Conservation (phyloP, 2,329 filamentous ascomycete genomes). For the Akanthomyces lecanii region DNA sequence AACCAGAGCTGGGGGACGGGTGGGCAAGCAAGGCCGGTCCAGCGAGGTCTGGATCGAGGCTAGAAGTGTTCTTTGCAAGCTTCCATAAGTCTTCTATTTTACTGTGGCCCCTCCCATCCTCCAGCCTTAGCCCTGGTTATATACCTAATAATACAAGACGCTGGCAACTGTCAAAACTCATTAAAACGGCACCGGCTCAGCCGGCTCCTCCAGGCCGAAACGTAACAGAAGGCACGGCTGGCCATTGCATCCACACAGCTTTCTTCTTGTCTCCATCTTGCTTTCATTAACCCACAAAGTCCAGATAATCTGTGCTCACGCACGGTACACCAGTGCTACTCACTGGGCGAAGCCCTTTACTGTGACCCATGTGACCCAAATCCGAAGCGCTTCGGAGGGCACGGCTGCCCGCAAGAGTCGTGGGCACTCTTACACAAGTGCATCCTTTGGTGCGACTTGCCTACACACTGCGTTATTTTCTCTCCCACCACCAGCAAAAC, state of each 20-base stretch:
- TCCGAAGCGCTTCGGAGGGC: slow-evolving; percentile 9
- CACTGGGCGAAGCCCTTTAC: not conserved
- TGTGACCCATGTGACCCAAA: too few species aligned
- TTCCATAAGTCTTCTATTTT: slow-evolving; percentile 11
- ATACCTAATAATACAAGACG: too few species aligned
- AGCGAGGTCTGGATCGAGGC: slow-evolving; percentile 6
- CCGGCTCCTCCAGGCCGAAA: not conserved
- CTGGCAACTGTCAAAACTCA: not conserved
- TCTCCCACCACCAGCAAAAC: not conserved
- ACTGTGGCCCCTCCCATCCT: not conserved
- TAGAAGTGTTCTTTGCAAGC: slow-evolving; percentile 2
- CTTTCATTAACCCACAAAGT: not conserved
- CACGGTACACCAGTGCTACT: not conserved
- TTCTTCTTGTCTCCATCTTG: not conserved
- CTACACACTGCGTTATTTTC: not conserved
- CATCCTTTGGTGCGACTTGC: not conserved
- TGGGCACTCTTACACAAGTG: not conserved
- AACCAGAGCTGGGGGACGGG: not conserved
- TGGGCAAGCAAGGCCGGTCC: not conserved
- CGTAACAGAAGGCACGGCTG: not conserved
- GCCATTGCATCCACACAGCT: not conserved
- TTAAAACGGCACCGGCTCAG: not conserved
- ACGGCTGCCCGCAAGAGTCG: not conserved
- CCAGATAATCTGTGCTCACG: not conserved
- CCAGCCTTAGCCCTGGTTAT: not conserved